Evolutionary conservation across 2,329 filamentous ascomycete species (phyloP), one percentile per base, ranked within the genome.

Genomic region (Penicillium thymicola): DNA sequence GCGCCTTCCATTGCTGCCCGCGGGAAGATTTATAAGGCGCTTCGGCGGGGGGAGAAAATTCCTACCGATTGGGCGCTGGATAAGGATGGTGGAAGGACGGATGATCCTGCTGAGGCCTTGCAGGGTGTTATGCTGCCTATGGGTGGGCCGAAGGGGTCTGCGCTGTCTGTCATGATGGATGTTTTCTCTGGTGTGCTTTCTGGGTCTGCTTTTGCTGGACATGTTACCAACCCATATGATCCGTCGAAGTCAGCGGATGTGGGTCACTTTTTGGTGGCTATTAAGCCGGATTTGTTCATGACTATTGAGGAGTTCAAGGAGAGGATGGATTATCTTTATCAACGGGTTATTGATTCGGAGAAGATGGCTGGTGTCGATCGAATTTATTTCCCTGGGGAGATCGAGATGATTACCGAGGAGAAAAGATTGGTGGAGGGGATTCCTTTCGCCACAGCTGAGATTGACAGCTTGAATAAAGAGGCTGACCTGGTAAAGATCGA

Each of bases 61-160:
- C 76, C 76, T 0, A 58, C 59, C 4, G 76, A 87, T 64, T 94
- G 89, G 90, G 89, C 89, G 1, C 77, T 93, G 7, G 89, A 93
- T 71, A 79, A 76, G 0, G 82, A 92, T 16, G 89, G 90, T 0
- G 77, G 78, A 13, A 79, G 75, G n/a, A 91, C 89, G 0, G 83
- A 88, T 54, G 89, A 94, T 64, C 89, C 90, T 0, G 82, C 79
- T 1, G 80, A 79, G 21, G 90, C 90, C 0, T 75, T 94, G 10
- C 83, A 85, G 34, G 89, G 89, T 1, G 88, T 92, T 4, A 93
- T 94, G 90, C 75, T 93, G 21, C 89, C 90, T 0, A 92, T 94
- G 88, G 89, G 89, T 2, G 90, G 90, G 0, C 89, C 90, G 0
- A 94, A 94, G 72, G 90, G 90, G 0, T 89, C 87, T 2, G 90